Evolutionary conservation across 768 basidiomycete genomes (phyloP).

Genomic region (Baorangia bicolor): DNA sequence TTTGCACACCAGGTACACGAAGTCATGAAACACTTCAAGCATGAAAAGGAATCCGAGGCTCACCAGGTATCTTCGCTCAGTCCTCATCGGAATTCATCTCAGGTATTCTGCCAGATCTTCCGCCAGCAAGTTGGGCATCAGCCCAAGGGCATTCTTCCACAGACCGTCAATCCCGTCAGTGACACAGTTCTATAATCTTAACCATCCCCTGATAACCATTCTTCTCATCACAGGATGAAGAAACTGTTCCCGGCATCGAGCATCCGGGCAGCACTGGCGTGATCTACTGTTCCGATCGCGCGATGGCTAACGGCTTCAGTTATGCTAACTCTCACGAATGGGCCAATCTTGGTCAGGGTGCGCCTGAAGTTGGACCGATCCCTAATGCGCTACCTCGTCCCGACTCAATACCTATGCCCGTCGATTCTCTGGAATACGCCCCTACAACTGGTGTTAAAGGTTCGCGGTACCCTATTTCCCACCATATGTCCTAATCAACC

Average conservation of each 20-base stretch:
- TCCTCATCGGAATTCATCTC: not conserved
- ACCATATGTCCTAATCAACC: constrained; percentile 1
- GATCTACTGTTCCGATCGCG: constrained; percentile 90
- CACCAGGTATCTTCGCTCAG: constrained; percentile 55
- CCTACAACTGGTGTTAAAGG: constrained; percentile 91
- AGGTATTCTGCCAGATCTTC: constrained; percentile 55
- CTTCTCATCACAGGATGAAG: constrained; percentile 60
- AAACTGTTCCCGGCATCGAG: constrained; percentile 85
- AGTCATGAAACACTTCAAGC: constrained; percentile 62
- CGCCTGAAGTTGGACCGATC: constrained; percentile 84
- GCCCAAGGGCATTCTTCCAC: constrained; percentile 61
- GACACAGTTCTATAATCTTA: not conserved
- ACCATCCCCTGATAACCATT: not conserved
- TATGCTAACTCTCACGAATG: constrained; percentile 77
- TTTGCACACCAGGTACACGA: constrained; percentile 61
- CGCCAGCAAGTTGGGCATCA: constrained; percentile 70
- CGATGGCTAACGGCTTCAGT: constrained; percentile 93
- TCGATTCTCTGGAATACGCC: constrained; percentile 84
- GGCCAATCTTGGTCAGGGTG: constrained; percentile 91
- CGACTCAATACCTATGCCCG: constrained; percentile 58
- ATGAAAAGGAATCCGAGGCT: constrained; percentile 86
- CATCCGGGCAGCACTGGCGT: constrained; percentile 67
- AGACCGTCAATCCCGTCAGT: constrained; percentile 69
- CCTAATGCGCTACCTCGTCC: constrained; percentile 72
- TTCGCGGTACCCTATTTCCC: constrained; percentile 24